These are phyloP conservation scores for Macrophomina tecta DNA, from an alignment of 2,329 filamentous ascomycete species.

Conservation along the genomic window DNA sequence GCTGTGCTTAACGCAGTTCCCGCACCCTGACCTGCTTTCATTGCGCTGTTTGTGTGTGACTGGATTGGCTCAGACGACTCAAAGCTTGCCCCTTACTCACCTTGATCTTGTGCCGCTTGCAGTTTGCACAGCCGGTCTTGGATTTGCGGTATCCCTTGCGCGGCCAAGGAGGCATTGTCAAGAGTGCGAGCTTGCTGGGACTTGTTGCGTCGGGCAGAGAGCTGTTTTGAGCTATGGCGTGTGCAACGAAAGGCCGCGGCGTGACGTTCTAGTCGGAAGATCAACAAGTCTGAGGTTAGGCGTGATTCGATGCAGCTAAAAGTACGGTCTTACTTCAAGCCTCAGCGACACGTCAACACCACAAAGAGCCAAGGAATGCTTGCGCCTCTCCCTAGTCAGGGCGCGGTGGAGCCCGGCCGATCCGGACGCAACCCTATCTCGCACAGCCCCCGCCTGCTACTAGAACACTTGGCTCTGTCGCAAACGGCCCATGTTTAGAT, in stretches of 20 bases:
- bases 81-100: background rate
- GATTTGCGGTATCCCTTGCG: slow-evolving; percentile 26
- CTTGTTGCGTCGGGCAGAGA: background rate
- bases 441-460: background rate
- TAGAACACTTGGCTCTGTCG: too few relatives aligned
- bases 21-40: slow-evolving; percentile 38
- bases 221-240: background rate
- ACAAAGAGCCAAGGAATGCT: background rate
- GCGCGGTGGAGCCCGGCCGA: background rate
- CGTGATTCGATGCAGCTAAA: slow-evolving; percentile 16
- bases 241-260: background rate
- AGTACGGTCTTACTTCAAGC: background rate
- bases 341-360: slow-evolving; percentile 13
- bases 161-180: slow-evolving; percentile 15
- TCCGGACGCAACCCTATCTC: slow-evolving; percentile 20
- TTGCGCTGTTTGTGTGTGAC: slow-evolving; percentile 35
- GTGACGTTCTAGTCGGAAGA: too few relatives aligned
- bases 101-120: slow-evolving; percentile 24
- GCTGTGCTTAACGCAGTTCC: slow-evolving; percentile 40
- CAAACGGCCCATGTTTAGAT: slow-evolving; percentile 8
- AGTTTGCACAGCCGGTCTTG: slow-evolving; percentile 13
- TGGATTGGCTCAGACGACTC: background rate
- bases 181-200: background rate
- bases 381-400: background rate
- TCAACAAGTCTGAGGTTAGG: slow-evolving; percentile 10